Evolutionary conservation across 2,329 filamentous ascomycete species (phyloP), one percentile per base, ranked within the genome.

Genomic region (Hymenoscyphus repandus): DNA sequence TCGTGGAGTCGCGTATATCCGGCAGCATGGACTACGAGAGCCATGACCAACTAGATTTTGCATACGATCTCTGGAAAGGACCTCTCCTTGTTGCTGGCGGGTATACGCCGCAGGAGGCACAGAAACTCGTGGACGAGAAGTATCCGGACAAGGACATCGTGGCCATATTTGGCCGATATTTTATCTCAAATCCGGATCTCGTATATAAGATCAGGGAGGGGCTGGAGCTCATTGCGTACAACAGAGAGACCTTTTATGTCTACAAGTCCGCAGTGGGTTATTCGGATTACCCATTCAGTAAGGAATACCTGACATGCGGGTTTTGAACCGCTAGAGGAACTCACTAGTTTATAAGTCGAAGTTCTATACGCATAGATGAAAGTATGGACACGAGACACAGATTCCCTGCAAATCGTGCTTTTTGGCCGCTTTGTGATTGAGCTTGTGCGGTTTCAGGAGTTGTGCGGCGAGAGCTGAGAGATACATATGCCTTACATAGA

Each of bases 51-150:
- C 59, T 77, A 49, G 68, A 74, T 30, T 74, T 72, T 58, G 62
- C 77, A 46, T 47, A 78, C 34, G 59, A 72, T 52, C 63, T 69
- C 6, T 80, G 74, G 73, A 65, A 63, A 22, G 69, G 66, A 7
- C 76, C 77, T 0, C 57, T 83, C 31, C 56, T 83, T 3, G 57
- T 81, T n/a, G 72, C 73, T 1, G 75, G 75, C 41, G 74, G 72
- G 1, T 77, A 70, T 59, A 67, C 64, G 32, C 54, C 67, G 0
- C 68, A 69, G 1, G 64, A 63, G 9, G 73, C 75, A 1, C 60
- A 66, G 36, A 64, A 67, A 40, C 66, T 69, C 0, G 70, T 68
- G 1, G 68, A 77, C 63, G 54, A 63, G 20, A 45, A 61, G 11
- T 63, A 66, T 17, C 60, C 61, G 27, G 54, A 63, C 18, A 58